Evolutionary conservation across 1,284 basidiomycete species (phyloP).

Genomic region (Inonotus obliquus): DNA sequence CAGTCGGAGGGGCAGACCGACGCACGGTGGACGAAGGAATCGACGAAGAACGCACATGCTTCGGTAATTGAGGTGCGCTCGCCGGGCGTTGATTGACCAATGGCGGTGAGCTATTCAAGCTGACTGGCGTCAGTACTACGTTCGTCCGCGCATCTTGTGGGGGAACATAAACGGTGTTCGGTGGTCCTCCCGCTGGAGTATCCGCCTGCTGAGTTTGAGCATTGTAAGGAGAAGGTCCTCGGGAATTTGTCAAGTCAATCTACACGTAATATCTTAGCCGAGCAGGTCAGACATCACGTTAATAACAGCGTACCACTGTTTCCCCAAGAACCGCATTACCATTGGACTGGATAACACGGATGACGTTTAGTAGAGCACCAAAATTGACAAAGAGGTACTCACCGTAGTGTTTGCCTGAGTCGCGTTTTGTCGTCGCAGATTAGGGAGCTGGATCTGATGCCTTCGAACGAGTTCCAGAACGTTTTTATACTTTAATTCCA

Average conservation of each 20-base stretch:
- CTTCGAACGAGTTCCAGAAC: background rate
- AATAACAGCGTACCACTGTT: too few species aligned
- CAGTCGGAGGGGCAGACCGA: background rate
- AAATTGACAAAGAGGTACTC: too few species aligned
- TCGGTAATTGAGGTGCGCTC: background rate
- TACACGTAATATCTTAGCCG: background rate
- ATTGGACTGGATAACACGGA: too few species aligned
- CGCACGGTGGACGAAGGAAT: background rate
- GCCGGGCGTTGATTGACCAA: background rate
- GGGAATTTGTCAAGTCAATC: background rate
- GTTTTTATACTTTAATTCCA: slow-evolving; percentile 8
- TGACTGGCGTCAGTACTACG: background rate
- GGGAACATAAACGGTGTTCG: too few species aligned
- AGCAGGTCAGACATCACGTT: too few species aligned
- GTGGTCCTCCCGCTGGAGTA: too few species aligned
- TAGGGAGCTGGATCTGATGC: background rate
- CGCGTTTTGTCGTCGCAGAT: background rate
- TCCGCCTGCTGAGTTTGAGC: background rate
- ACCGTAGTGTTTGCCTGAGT: too few species aligned
- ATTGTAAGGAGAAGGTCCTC: background rate
- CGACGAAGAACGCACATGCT: background rate
- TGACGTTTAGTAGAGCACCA: too few species aligned
- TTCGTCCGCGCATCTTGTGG: too few species aligned
- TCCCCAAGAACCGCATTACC: too few species aligned
- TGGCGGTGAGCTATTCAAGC: background rate